These are phyloP conservation scores for Terana coerulea DNA, from an alignment of 768 basidiomycete species.

Conservation along the genomic window DNA sequence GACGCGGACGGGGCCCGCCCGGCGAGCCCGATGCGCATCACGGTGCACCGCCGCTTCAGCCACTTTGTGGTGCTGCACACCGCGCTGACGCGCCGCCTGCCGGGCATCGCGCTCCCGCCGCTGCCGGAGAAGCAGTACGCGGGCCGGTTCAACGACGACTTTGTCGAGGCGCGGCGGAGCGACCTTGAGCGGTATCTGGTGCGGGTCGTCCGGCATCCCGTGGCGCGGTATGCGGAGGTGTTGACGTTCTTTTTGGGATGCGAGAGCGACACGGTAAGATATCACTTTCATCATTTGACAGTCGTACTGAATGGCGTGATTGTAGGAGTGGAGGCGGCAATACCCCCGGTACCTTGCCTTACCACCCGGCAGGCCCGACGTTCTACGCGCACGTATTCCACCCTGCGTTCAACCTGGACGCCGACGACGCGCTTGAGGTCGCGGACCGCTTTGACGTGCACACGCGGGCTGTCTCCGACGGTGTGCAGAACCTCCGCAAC, in stretches of 20 bases:
- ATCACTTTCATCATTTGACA: not conserved
- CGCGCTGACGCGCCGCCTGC: conserved; percentile 61
- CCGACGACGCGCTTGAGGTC: conserved; percentile 59
- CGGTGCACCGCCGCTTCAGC: conserved; percentile 79
- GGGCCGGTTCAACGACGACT: conserved; percentile 74
- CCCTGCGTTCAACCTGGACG: conserved; percentile 79
- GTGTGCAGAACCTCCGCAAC: conserved; percentile 63
- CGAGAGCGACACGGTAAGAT: conserved; percentile 68
- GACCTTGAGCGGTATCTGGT: conserved; percentile 79
- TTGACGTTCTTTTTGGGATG: conserved; percentile 77
- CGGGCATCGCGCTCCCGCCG: conserved; percentile 75
- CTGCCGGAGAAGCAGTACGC: conserved; percentile 85
- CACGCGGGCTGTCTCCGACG: conserved; percentile 59
- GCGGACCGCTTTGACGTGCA: conserved; percentile 64
- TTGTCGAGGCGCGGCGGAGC: conserved; percentile 77
- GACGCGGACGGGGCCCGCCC: conserved; percentile 19
- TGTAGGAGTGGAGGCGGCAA: conserved; percentile 68
- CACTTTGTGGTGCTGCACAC: conserved; percentile 80
- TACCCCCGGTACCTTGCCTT: conserved; percentile 56
- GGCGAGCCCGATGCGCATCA: conserved; percentile 51
- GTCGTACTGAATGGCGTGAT: not conserved
- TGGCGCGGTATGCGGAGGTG: conserved; percentile 75
- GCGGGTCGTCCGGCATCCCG: conserved; percentile 67
- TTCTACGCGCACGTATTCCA: conserved; percentile 83
- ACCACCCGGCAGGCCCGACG: conserved; percentile 64